Conservation (phyloP, 1,284 basidiomycete species). For the Sanghuangporus sanghuang region DNA sequence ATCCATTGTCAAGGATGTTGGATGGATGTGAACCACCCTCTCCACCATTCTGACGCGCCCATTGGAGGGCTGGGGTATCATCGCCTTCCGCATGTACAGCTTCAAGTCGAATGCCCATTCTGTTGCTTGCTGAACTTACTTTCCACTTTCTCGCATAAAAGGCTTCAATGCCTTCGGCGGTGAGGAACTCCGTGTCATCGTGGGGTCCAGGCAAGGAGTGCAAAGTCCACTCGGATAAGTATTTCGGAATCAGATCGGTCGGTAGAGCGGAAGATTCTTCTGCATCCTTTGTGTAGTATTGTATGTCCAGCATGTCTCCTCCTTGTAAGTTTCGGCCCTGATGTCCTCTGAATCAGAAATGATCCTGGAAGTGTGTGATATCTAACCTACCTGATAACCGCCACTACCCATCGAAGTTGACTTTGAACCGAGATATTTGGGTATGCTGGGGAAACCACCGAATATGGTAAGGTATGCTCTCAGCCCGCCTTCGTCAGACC, state of each 20-base stretch:
- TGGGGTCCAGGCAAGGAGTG: slow-evolving; percentile 60
- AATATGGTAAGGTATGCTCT: slow-evolving; percentile 52
- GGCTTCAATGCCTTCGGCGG: slow-evolving; percentile 36
- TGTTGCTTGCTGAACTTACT: slow-evolving; percentile 53
- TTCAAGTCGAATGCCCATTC: slow-evolving; percentile 47
- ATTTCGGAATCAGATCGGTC: slow-evolving; percentile 34
- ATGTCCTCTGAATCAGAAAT: not conserved
- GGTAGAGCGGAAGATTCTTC: slow-evolving; percentile 19
- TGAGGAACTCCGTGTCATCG: slow-evolving; percentile 54
- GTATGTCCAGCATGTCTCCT: slow-evolving; percentile 39
- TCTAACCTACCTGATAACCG: slow-evolving; percentile 44
- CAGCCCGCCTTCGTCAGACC: slow-evolving; percentile 34
- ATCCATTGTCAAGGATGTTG: slow-evolving; percentile 68
- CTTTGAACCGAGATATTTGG: slow-evolving; percentile 56
- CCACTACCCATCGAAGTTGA: slow-evolving; percentile 58
- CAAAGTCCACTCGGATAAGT: slow-evolving; percentile 47
- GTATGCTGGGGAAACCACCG: slow-evolving; percentile 59
- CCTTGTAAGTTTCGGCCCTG: slow-evolving; percentile 48
- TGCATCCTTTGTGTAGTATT: slow-evolving; percentile 33
- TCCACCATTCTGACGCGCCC: slow-evolving; percentile 58
- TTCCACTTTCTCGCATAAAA: slow-evolving; percentile 50
- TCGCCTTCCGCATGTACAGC: slow-evolving; percentile 24
- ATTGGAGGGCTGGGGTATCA: slow-evolving; percentile 45
- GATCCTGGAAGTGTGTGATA: slow-evolving; percentile 1
- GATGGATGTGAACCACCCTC: slow-evolving; percentile 71